A percentile compares a stretch with the other conserved stretches of the same genome.
phyloP scores from a whole-genome alignment of 108 stramenopile species.

The Epipyxis sp. region DNA sequence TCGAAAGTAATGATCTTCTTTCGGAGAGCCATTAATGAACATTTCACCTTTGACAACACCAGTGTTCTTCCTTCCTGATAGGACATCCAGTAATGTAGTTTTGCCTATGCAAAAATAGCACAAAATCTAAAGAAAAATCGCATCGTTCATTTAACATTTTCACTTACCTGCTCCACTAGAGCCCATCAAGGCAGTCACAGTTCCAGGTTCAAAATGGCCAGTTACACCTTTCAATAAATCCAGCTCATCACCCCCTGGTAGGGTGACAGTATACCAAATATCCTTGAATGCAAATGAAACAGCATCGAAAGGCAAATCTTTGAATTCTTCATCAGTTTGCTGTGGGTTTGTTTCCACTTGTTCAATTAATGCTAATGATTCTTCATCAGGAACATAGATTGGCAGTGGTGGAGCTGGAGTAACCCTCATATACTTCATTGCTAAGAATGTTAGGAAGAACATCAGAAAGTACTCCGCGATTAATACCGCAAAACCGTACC shows the following conservation, averaged over 20 bases:
- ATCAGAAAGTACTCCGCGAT: conserved; percentile 12
- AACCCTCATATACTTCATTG: not conserved
- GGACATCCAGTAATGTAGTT: conserved; percentile 50
- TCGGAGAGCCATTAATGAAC: conserved; percentile 39
- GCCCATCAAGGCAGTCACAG: conserved; percentile 46
- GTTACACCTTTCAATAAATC: conserved; percentile 12
- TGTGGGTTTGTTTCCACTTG: not conserved
- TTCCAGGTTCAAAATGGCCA: conserved; percentile 23
- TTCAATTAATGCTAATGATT: not conserved
- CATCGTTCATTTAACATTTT: not conserved
- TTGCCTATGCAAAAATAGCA: no score
- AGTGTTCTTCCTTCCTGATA: conserved; percentile 44
- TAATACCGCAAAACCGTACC: conserved; percentile 2
- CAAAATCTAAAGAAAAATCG: not conserved
- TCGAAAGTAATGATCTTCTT: conserved; percentile 21
- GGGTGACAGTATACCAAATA: conserved; percentile 19
- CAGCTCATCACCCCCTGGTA: conserved; percentile 30
- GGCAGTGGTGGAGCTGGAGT: not conserved
- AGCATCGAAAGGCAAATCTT: conserved; percentile 10
- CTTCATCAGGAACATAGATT: not conserved
- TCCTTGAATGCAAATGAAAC: conserved; percentile 32
- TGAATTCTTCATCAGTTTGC: not conserved
- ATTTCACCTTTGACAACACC: conserved; percentile 62
- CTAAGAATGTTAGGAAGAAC: not conserved
- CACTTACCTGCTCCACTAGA: conserved; percentile 49